phyloP scores from a whole-genome alignment of 345 rosid genomes.

The Nasturtium officinale region DNA sequence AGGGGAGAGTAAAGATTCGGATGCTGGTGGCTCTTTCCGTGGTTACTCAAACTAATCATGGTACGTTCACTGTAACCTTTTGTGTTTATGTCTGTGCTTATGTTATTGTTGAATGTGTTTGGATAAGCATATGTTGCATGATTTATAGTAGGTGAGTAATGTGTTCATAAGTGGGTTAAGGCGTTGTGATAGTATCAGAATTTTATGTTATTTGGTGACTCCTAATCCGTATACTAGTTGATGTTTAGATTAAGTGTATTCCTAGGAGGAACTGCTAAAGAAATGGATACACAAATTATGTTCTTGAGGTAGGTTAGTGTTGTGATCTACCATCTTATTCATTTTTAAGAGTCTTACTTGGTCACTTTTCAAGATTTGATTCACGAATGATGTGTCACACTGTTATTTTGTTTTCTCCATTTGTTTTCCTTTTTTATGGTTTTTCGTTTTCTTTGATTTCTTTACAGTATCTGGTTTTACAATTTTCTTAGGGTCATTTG shows the following conservation, averaged over 20 bases:
- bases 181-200: neutral
- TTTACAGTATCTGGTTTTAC: slow-evolving; percentile 1
- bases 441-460: neutral
- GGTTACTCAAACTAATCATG: slow-evolving; percentile 51
- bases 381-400: neutral
- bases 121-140: neutral
- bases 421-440: slow-evolving; percentile 18
- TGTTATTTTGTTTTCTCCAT: slow-evolving; percentile 15
- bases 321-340: neutral
- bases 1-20: slow-evolving; percentile 45
- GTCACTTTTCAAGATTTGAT: neutral
- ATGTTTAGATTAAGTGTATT: neutral
- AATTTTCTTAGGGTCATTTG: neutral
- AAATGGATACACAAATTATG: neutral
- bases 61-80: slow-evolving; percentile 48
- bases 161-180: neutral
- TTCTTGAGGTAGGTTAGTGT: neutral
- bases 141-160: neutral
- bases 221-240: neutral
- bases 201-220: neutral
- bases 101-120: neutral
- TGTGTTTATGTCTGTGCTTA: neutral
- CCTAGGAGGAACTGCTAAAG: neutral
- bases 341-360: neutral
- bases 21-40: slow-evolving; percentile 42